Conservation (phyloP, 2,329 filamentous ascomycete species). For the Periconia macrospinosa region DNA sequence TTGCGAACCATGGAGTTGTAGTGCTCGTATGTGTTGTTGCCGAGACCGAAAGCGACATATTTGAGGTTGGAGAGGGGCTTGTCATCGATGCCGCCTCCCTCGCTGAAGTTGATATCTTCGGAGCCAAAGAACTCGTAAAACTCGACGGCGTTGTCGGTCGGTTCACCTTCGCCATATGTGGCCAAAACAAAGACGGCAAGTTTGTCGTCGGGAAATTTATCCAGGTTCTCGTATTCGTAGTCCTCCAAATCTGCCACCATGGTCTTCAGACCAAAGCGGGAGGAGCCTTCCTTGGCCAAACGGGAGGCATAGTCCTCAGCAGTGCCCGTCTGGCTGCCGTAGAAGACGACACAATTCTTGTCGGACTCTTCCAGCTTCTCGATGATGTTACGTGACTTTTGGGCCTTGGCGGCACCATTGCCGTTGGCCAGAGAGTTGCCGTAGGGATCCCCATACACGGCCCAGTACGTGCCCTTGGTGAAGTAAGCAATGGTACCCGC, state of each 20-base stretch:
- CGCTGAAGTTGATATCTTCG: conserved; percentile 80
- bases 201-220: conserved; percentile 86
- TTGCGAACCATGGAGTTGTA: conserved; percentile 99
- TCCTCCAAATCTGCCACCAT: conserved; percentile 99
- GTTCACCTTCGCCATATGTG: conserved; percentile 97
- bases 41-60: conserved; percentile 93
- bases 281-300: conserved; percentile 95
- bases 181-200: conserved; percentile 93
- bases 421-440: conserved; percentile 72
- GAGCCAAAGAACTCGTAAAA: conserved; percentile 95
- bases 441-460: conserved; percentile 84
- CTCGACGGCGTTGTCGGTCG: conserved; percentile 97
- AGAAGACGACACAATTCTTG: conserved; percentile 99
- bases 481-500: conserved; percentile 92
- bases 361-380: conserved; percentile 94
- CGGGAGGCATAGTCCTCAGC: conserved; percentile 97
- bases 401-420: conserved; percentile 68
- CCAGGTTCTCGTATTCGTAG: conserved; percentile 94
- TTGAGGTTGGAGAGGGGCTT: conserved; percentile 80
- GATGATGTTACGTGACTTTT: conserved; percentile 86
- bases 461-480: conserved; percentile 96
- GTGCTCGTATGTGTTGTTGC: conserved; percentile 99
- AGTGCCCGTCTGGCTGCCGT: conserved; percentile 96
- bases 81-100: conserved; percentile 63
- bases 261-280: conserved; percentile 91